Evolutionary conservation across 1,284 basidiomycete genomes (phyloP).

Genomic region (Ustilago shanxiensis): DNA sequence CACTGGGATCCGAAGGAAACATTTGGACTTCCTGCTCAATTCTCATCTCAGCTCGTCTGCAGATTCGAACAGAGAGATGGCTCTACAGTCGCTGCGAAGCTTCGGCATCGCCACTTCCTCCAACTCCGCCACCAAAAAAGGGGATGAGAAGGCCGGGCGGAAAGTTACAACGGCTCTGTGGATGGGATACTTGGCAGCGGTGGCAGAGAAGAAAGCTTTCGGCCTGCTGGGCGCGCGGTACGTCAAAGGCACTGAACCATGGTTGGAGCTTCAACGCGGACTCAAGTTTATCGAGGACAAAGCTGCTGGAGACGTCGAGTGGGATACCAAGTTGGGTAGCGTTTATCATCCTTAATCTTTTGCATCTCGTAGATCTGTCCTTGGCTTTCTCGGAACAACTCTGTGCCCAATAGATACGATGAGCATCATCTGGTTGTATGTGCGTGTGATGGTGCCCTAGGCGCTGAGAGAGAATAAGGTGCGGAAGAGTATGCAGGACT

Average conservation of each 20-base stretch:
- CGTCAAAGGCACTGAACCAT: constrained; percentile 49
- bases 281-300: constrained; percentile 15
- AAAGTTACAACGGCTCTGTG: constrained; percentile 17
- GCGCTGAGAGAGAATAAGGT: not conserved
- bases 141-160: not conserved
- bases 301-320: not conserved
- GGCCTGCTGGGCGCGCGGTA: constrained; percentile 44
- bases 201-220: constrained; percentile 40
- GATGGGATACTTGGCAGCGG: constrained; percentile 14
- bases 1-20: constrained; percentile 6
- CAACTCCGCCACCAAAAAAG: constrained; percentile 70
- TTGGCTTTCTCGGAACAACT: not conserved
- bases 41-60: constrained; percentile 1
- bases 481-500: not conserved
- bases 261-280: constrained; percentile 42
- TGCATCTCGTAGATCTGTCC: not conserved
- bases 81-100: constrained; percentile 69
- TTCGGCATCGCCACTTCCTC: constrained; percentile 68
- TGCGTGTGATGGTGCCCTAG: no score
- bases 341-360: constrained; percentile 15
- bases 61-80: constrained; percentile 67
- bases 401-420: not conserved
- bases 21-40: constrained; percentile 43
- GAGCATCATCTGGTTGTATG: not conserved
- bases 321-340: constrained; percentile 37